phyloP scores from a whole-genome alignment of 345 rosid species.

The Corchorus capsularis region DNA sequence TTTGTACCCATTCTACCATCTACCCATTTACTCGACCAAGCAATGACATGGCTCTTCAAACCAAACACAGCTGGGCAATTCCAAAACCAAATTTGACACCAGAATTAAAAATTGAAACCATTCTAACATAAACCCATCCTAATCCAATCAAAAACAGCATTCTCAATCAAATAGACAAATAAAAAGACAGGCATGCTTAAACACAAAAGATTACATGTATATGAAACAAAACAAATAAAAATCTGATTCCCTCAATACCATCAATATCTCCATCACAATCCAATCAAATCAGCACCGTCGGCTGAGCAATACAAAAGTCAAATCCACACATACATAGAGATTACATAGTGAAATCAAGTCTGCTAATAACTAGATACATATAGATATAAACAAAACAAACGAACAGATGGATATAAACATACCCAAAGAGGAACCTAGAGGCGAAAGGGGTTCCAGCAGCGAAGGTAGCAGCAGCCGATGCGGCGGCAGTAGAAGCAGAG shows the following conservation, averaged over 20 bases:
- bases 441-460: conserved; percentile 76
- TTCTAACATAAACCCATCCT: neutral
- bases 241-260: neutral
- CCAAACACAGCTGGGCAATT: neutral
- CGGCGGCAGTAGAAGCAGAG: conserved; percentile 56
- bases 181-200: neutral
- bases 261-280: neutral
- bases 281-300: neutral
- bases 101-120: neutral
- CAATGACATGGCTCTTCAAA: neutral
- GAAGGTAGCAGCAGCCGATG: conserved; percentile 61
- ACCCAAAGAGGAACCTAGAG: conserved; percentile 81
- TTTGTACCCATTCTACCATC: neutral
- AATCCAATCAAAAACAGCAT: neutral
- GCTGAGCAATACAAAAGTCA: neutral
- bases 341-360: neutral
- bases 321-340: neutral
- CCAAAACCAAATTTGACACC: neutral
- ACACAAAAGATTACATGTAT: neutral
- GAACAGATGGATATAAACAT: conserved; percentile 18
- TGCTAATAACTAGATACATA: neutral
- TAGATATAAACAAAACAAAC: neutral
- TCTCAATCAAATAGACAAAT: neutral
- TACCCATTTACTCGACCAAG: neutral
- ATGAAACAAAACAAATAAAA: neutral